A percentile compares a stretch with the other conserved stretches of the same genome.
These are phyloP conservation scores for Oxyria digyna DNA, from an alignment of 148 eudicot genomes.

Conservation along the genomic window DNA sequence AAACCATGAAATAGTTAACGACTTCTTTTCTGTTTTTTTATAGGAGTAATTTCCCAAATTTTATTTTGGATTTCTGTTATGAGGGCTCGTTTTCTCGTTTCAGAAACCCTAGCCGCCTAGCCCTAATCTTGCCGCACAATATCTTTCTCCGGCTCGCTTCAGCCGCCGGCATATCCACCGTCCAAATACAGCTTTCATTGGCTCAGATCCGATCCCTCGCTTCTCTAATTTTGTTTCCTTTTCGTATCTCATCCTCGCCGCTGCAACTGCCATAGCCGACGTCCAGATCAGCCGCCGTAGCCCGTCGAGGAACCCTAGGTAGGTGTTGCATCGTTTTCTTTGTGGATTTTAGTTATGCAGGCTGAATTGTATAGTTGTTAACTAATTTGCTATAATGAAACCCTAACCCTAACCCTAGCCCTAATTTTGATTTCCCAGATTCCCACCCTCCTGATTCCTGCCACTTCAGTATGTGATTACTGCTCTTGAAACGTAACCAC, in stretches of 20 bases:
- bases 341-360: background rate
- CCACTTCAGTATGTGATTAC: background rate
- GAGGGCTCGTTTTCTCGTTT: background rate
- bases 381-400: background rate
- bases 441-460: background rate
- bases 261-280: background rate
- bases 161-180: background rate
- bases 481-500: background rate
- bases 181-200: background rate
- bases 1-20: too few species aligned
- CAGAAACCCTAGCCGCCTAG: constrained; percentile 2
- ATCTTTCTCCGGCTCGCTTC: background rate
- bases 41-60: too few species aligned
- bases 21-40: too few species aligned
- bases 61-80: background rate
- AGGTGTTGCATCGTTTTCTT: background rate
- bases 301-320: background rate
- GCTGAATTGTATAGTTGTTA: background rate
- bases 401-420: too few species aligned
- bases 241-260: background rate
- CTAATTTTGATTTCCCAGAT: background rate
- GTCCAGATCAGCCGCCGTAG: background rate
- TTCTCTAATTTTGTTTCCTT: background rate
- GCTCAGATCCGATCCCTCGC: background rate
- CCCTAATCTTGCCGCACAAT: background rate